Evolutionary conservation across 2,329 filamentous ascomycete genomes (phyloP), one percentile per base, ranked within the genome.

Genomic region (Mariannaea elegans): DNA sequence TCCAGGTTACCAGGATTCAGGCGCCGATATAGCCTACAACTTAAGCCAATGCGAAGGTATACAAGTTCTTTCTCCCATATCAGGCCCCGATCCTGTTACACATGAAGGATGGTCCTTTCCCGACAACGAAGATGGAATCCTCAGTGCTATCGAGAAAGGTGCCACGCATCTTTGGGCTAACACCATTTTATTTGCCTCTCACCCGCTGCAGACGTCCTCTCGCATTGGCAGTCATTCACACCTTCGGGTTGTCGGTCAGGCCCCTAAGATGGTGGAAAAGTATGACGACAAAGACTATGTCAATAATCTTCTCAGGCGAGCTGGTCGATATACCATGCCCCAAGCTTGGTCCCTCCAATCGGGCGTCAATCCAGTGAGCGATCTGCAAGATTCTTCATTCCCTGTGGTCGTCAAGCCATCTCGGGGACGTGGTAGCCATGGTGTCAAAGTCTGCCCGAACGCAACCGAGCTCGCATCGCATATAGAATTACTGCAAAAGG

Each of bases 281-380:
- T 84, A 80, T 64, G 81, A 84, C 57, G 81, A 84, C 65, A 85
- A 86, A 65, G 73, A 77, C 16, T 77, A 76, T 39, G 76, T 84
- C 10, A 84, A 84, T 61, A 70, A 75, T 24, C 66, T 79, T 0
- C 68, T 85, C 1, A 74, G 78, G 1, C 54, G 63, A 2, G 44
- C 71, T 2, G 75, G 74, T 0, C 59, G 61, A 0, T 80, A 83
- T 48, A 79, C 75, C 0, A 62, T 83, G 51, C 80, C 78, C 1
- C 65, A 62, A 7, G 72, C 75, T 4, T 80, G 77, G 75, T 63
- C 72, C 1, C 58, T 77, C 12, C 38, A 27, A 5, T 42, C 56
- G 7, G 36, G 47, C n/a, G 19, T 45, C 8, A 14, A 59, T 6
- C 12, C 45, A 3, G 23, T 16, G 8, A 19, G 45, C 7, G n/a